Evolutionary conservation across 202 grass and related monocot genomes (phyloP), one percentile per base, ranked within the genome.

Genomic region (Digitaria exilis): DNA sequence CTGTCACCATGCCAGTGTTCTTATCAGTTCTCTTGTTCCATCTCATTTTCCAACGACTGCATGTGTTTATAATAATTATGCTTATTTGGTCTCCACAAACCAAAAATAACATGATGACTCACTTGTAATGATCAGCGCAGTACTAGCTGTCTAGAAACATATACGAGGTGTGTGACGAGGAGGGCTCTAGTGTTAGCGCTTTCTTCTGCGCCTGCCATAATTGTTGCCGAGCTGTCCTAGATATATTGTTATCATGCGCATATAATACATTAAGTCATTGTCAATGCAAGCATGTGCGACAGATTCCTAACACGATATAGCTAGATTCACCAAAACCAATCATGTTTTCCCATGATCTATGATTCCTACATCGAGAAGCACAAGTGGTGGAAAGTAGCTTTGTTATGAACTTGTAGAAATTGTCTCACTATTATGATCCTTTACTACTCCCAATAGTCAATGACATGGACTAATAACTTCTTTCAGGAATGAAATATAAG

Each of bases 161-260:
- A 46, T 31, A 43, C 75, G 51, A 60, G 79, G 66, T 71, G 79
- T 60, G 67, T 81, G 65, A 46, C 79, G 51, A 71, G 35, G 65
- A 69, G 22, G 15, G 16, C 18, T 26, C 22, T 21, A n/a, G 26
- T 59, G 32, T 18, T 77, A 43, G 26, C 15, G 37, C 67, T 71
- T 42, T 56, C 71, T 57, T 83, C 35, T 43, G 16, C 18, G 16
- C 18, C 3, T 28, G 49, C 15, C 60, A 83, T 67, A 19, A 76
- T 67, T 67, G 64, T 65, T 69, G 14, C 28, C 26, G 13, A 34
- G 50, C 42, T 76, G 73, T 59, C 37, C 2, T 35, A 18, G 54
- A 69, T 63, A 32, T 45, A 48, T 10, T 28, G 55, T 17, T 71
- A 60, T 29, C 59, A 56, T 76, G 60, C 24, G 51, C n/a, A 42